phyloP scores from a whole-genome alignment of 352 stramenopile genomes.

The Pythium sukuiense region DNA sequence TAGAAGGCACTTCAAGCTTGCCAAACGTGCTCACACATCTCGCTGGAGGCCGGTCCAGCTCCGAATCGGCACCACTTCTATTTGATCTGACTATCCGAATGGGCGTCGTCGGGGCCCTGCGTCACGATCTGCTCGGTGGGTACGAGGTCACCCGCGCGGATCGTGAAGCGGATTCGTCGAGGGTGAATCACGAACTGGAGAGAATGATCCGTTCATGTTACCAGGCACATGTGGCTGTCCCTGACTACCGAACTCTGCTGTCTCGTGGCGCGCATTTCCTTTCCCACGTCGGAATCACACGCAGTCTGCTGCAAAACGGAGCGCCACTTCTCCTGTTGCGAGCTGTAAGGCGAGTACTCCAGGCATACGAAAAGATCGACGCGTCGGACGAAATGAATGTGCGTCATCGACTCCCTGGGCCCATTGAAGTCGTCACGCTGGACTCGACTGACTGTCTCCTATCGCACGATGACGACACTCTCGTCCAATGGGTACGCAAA shows the following conservation, averaged over 20 bases:
- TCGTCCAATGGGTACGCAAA: neutral
- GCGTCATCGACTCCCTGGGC: neutral
- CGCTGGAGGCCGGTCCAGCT: neutral
- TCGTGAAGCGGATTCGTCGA: neutral
- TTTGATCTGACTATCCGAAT: slow-evolving; percentile 26
- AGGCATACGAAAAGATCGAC: slow-evolving; percentile 41
- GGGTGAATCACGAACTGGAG: slow-evolving; percentile 20
- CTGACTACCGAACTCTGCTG: slow-evolving; percentile 34
- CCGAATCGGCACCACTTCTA: neutral
- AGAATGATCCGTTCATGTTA: slow-evolving; percentile 39
- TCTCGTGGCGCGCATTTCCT: slow-evolving; percentile 47
- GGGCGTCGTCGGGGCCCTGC: slow-evolving; percentile 20
- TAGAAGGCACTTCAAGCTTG: neutral
- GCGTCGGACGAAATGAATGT: neutral
- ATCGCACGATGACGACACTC: neutral
- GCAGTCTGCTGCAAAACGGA: slow-evolving; percentile 31
- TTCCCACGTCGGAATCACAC: slow-evolving; percentile 38
- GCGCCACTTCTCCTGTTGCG: slow-evolving; percentile 37
- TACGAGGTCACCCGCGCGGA: slow-evolving; percentile 14
- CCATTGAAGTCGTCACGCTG: neutral
- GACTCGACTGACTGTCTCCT: slow-evolving; percentile 2
- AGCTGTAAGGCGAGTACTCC: slow-evolving; percentile 29
- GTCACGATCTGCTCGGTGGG: slow-evolving; percentile 33
- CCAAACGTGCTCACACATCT: neutral
- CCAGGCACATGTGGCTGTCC: slow-evolving; percentile 42